phyloP scores from a whole-genome alignment of 1,284 basidiomycete genomes.

The Ceratobasidium sp. region DNA sequence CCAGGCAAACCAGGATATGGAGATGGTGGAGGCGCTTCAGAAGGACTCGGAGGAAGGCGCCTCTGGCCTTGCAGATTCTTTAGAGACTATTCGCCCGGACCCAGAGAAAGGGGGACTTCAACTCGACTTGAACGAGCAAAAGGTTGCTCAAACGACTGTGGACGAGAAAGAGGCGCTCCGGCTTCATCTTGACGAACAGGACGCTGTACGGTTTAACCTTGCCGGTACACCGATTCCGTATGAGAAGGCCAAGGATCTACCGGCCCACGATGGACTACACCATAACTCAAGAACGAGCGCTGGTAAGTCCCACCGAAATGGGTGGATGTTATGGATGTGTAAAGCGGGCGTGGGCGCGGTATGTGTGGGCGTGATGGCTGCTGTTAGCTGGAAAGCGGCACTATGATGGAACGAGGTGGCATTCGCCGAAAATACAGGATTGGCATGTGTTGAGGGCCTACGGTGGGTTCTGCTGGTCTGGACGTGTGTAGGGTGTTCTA shows the following conservation, averaged over 20 bases:
- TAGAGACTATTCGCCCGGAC: neutral
- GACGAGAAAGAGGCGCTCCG: conserved; percentile 40
- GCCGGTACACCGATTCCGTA: conserved; percentile 74
- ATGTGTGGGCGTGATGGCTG: conserved; percentile 43
- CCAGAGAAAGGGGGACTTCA: neutral
- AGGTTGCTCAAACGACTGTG: neutral
- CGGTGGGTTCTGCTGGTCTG: conserved; percentile 1
- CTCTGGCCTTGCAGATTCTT: neutral
- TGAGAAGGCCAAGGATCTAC: conserved; percentile 61
- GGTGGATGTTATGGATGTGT: conserved; percentile 31
- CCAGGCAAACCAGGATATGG: conserved; percentile 11
- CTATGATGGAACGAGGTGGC: conserved; percentile 3
- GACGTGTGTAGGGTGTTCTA: conserved; percentile 3
- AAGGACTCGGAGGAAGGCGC: conserved; percentile 51
- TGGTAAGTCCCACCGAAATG: conserved; percentile 38
- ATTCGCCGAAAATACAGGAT: neutral
- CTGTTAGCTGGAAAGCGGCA: conserved; percentile 38
- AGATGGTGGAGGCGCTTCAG: neutral
- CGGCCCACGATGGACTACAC: conserved; percentile 89
- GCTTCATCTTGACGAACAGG: conserved; percentile 7
- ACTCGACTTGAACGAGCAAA: neutral
- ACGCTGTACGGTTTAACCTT: conserved; percentile 77
- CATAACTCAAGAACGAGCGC: conserved; percentile 73
- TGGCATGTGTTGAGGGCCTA: neutral
- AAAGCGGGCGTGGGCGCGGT: conserved; percentile 42